phyloP scores from a whole-genome alignment of 2,329 filamentous ascomycete genomes.

The Neopestalotiopsis rosae region DNA sequence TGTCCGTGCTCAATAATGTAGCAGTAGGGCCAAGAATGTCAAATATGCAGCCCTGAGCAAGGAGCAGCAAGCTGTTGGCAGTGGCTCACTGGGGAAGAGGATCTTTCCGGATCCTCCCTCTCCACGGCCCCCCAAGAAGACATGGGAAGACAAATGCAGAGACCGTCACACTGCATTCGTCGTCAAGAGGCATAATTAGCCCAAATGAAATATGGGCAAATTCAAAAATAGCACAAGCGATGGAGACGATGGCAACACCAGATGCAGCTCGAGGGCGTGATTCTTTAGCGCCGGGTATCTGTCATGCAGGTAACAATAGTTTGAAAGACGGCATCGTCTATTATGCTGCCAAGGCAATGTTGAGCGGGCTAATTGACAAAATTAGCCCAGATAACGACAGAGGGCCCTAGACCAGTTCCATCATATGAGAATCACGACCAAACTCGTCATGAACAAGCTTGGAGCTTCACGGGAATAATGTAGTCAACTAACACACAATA shows the following conservation, averaged over 20 bases:
- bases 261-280: slow-evolving; percentile 27
- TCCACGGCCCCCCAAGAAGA: not conserved
- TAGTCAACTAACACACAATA: not conserved
- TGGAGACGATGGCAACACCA: not conserved
- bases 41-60: not conserved
- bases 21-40: not conserved
- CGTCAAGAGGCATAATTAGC: slow-evolving; percentile 30
- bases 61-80: not conserved
- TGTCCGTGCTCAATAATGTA: not conserved
- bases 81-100: not conserved
- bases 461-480: not conserved
- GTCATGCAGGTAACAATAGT: not conserved
- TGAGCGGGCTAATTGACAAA: slow-evolving; percentile 30
- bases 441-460: not conserved
- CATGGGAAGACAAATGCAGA: not conserved
- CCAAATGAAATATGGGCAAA: slow-evolving; percentile 30
- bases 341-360: slow-evolving; percentile 21
- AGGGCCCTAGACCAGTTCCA: slow-evolving; percentile 15
- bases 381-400: slow-evolving; percentile 27
- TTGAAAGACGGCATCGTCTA: not conserved
- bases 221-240: slow-evolving; percentile 37
- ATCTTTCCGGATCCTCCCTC: not conserved
- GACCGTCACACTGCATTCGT: not conserved
- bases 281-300: slow-evolving; percentile 32
- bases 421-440: slow-evolving; percentile 20